Evolutionary conservation across 345 rosid species (phyloP), one percentile per base, ranked within the genome.

Genomic region (Lepidium africanum): DNA sequence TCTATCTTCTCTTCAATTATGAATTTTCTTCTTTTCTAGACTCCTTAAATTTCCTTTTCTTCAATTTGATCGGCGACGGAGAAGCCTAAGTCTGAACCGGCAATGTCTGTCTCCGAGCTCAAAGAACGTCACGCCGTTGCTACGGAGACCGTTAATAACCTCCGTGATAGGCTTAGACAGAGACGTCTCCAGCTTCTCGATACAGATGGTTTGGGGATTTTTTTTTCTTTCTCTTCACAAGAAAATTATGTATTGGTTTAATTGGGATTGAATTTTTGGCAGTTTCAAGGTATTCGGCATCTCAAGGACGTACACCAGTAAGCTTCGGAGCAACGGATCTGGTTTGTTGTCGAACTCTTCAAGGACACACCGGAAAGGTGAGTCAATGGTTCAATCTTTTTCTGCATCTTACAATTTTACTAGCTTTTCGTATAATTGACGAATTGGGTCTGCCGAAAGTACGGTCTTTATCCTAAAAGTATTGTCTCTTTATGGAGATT

Each of bases 321-420:
- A 86, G 76, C 69, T 87, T 94, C 64, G 91, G 91, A 30, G 82
- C 87, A 1, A 91, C 92, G 75, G 99, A 89, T 86, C 86, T 91
- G 82, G 97, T 94, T 36, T 94, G 97, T 25, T 91, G 97, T 81
- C 78, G 99, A 73, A 89, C 90, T 63, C 85, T 94, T 76, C 99
- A 91, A 71, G 97, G 99, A 45, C 99, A 91, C 77, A 86, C 96
- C 12, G 96, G 99, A 71, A 91, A 89, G 93, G 97, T 90, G 63
- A 43, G 36, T 61, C 7, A 6, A 49, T 48, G 4, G 10, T 30
- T 70, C 16, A 5, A 57, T 62, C 59, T 53, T 38, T 19, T n/a
- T 16, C 21, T 43, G 3, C 21, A 6, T 70, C 67, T 48, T 11
- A 37, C 35, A 51, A 10, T 33, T 32, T 45, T 21, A 23, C 35